Percentiles rank a stretch among this genome's conserved stretches.
Evolutionary conservation across 805 yeast genomes (phyloP).

Genomic region (Kluyveromyces dobzhanskii): DNA sequence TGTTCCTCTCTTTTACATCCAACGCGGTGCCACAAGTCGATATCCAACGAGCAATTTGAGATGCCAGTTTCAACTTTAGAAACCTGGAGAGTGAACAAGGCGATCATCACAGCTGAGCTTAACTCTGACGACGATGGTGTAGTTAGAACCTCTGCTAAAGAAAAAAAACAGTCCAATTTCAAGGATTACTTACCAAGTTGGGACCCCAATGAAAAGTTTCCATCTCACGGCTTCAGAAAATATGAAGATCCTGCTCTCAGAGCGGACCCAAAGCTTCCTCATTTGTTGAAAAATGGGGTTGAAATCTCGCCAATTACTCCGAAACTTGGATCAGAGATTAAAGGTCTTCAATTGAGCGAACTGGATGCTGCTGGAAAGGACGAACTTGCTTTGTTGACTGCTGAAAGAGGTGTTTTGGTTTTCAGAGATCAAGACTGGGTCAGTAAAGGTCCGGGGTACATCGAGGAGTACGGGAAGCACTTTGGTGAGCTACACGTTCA

Average conservation of each 20-base stretch:
- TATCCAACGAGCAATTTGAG: too few relatives aligned
- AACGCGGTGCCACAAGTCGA: too few relatives aligned
- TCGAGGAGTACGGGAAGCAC: slow-evolving; percentile 32
- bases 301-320: slow-evolving; percentile 46
- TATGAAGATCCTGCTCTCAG: slow-evolving; percentile 17
- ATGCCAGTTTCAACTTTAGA: too few relatives aligned
- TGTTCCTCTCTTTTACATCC: too few relatives aligned
- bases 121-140: not conserved
- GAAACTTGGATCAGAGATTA: slow-evolving; percentile 58
- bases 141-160: not conserved
- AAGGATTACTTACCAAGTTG: slow-evolving; percentile 27
- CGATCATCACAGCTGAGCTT: not conserved
- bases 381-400: slow-evolving; percentile 60
- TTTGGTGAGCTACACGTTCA: slow-evolving; percentile 68
- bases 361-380: slow-evolving; percentile 49
- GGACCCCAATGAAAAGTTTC: slow-evolving; percentile 18
- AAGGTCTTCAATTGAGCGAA: slow-evolving; percentile 50
- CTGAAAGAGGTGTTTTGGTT: slow-evolving; percentile 60
- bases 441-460: slow-evolving; percentile 31
- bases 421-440: slow-evolving; percentile 62
- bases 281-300: slow-evolving; percentile 18
- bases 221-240: slow-evolving; percentile 9
- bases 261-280: slow-evolving; percentile 15
- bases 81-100: too few relatives aligned
- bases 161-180: not conserved